These are phyloP conservation scores for Aechmea fasciata DNA, from an alignment of 176 grass and related monocot species.

Conservation along the genomic window DNA sequence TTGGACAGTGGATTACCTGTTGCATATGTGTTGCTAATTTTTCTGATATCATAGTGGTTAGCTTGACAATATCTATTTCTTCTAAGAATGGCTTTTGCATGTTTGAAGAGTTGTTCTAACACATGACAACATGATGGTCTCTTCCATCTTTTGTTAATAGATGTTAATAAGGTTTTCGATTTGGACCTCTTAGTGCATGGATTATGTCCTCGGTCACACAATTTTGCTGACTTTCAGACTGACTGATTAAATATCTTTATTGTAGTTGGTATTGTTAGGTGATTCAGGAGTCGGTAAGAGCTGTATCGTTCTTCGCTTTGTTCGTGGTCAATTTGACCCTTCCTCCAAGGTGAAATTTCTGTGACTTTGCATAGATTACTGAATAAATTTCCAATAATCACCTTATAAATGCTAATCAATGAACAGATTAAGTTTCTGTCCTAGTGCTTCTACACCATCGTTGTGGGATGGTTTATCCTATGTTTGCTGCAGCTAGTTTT, in stretches of 20 bases:
- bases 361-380: neutral
- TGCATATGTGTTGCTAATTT: no score
- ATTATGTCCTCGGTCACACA: neutral
- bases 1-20: no score
- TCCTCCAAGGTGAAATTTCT: constrained; percentile 72
- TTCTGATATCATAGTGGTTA: no score
- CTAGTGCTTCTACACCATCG: no score
- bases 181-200: neutral
- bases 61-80: no score
- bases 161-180: neutral
- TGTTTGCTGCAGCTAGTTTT: constrained; percentile 8
- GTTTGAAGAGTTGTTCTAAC: no score
- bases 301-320: constrained; percentile 97
- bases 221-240: constrained; percentile 6
- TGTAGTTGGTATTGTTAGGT: constrained; percentile 79
- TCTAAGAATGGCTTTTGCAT: no score
- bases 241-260: constrained; percentile 9
- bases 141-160: neutral
- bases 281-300: constrained; percentile 96
- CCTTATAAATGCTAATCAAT: no score
- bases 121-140: no score
- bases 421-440: no score
- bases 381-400: constrained; percentile 11
- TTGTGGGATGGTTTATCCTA: no score
- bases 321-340: constrained; percentile 90